Conservation (phyloP, 202 grass and related monocot genomes). For the Cymbopogon flexuosus region DNA sequence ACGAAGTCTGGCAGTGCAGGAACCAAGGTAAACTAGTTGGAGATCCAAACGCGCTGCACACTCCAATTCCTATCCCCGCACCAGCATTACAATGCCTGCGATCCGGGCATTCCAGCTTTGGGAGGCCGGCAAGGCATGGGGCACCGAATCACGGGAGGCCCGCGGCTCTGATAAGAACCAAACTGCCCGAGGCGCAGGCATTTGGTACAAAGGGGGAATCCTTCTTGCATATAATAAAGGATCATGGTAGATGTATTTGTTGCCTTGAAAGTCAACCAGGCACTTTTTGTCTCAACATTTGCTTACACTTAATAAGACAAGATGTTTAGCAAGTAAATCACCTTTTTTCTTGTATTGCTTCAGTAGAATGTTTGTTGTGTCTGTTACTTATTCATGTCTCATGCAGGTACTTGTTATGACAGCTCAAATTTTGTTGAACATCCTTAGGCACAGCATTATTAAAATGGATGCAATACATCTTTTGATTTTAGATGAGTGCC, state of each 20-base stretch:
- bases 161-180: no score
- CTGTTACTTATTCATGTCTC: slow-evolving; percentile 25
- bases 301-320: neutral
- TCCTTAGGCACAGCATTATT: slow-evolving; percentile 99
- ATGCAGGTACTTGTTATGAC: slow-evolving; percentile 99
- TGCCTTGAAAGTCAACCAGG: neutral
- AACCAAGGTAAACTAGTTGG: neutral
- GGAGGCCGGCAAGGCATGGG: no score
- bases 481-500: slow-evolving; percentile 99
- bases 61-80: neutral
- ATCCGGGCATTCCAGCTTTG: no score
- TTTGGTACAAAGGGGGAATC: neutral
- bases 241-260: neutral
- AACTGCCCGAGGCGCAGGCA: no score
- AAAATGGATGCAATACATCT: slow-evolving; percentile 99
- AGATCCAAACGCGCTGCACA: neutral
- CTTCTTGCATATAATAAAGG: neutral
- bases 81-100: no score
- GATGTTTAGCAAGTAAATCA: neutral
- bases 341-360: neutral
- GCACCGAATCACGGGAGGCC: no score
- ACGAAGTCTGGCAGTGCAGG: neutral
- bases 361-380: slow-evolving; percentile 14
- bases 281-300: neutral
- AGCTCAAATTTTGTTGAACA: slow-evolving; percentile 99